Conservation (phyloP, 192 early-diverging fungal genomes). For the Globomyces pollinis-pini region DNA sequence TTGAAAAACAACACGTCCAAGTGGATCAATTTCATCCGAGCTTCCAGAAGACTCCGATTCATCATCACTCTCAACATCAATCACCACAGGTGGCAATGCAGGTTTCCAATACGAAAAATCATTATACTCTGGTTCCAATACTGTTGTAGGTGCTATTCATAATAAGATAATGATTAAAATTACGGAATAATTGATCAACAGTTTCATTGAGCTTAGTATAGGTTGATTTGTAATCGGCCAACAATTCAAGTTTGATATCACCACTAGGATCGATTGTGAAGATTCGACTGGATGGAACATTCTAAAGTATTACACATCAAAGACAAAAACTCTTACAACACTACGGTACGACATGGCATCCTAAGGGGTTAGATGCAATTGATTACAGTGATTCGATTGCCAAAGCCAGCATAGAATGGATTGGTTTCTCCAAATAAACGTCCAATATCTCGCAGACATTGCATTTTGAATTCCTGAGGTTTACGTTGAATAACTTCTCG, state of each 20-base stretch:
- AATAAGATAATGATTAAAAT: no score
- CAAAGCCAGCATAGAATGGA: constrained; percentile 96
- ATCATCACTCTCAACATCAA: not conserved
- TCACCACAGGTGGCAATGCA: not conserved
- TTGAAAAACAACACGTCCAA: constrained; percentile 9
- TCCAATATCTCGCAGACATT: constrained; percentile 84
- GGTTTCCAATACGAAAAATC: constrained; percentile 75
- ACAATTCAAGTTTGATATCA: constrained; percentile 82
- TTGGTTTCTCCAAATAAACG: constrained; percentile 70
- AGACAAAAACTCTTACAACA: constrained; percentile 38
- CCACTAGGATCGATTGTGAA: constrained; percentile 93
- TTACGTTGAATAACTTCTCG: constrained; percentile 89
- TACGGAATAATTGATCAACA: constrained; percentile 96
- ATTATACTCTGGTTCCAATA: constrained; percentile 60
- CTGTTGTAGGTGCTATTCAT: not conserved
- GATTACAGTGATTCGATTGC: constrained; percentile 95
- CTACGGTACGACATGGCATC: constrained; percentile 91
- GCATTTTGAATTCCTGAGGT: constrained; percentile 97
- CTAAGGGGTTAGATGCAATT: no score
- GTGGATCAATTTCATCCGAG: not conserved
- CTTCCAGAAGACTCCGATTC: not conserved
- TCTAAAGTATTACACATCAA: no score
- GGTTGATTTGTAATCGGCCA: constrained; percentile 76
- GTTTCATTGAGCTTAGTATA: constrained; percentile 81
- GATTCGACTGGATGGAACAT: constrained; percentile 86